A percentile compares a stretch with the other conserved stretches of the same genome.
Evolutionary conservation across 805 yeast species (phyloP).

Genomic region (Myxozyma neotropica): DNA sequence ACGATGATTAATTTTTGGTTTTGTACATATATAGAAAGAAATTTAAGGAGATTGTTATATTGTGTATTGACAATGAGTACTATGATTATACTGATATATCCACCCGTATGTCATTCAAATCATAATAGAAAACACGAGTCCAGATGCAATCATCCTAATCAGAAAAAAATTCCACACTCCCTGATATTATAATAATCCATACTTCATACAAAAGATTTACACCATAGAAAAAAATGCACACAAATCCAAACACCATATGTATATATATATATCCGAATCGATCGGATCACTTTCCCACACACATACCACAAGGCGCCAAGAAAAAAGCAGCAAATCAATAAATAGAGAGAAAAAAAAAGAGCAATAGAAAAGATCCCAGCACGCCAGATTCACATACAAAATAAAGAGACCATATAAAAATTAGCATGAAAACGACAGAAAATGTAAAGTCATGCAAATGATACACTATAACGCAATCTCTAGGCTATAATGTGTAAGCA

Average conservation of each 20-base stretch:
- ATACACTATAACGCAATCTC: neutral
- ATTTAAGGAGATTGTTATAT: too few species aligned
- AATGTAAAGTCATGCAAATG: neutral
- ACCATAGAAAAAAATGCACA: neutral
- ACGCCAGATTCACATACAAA: neutral
- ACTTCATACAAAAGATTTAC: neutral
- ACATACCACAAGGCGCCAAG: neutral
- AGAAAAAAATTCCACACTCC: too few species aligned
- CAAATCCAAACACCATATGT: slow-evolving; percentile 3
- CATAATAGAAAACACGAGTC: too few species aligned
- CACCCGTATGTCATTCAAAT: too few species aligned
- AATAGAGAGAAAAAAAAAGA: neutral
- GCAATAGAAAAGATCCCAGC: neutral
- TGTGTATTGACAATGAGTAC: too few species aligned
- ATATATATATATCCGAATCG: neutral
- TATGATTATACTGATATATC: too few species aligned
- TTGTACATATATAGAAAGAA: neutral
- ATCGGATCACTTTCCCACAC: neutral
- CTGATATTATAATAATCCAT: too few species aligned
- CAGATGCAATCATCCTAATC: too few species aligned
- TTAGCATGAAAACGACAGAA: too few species aligned
- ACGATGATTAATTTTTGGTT: neutral
- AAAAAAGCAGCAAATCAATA: neutral
- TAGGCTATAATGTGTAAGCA: too few species aligned
- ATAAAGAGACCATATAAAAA: neutral